Evolutionary conservation across 164 flowering plant species (phyloP).

Genomic region (Piper longum): DNA sequence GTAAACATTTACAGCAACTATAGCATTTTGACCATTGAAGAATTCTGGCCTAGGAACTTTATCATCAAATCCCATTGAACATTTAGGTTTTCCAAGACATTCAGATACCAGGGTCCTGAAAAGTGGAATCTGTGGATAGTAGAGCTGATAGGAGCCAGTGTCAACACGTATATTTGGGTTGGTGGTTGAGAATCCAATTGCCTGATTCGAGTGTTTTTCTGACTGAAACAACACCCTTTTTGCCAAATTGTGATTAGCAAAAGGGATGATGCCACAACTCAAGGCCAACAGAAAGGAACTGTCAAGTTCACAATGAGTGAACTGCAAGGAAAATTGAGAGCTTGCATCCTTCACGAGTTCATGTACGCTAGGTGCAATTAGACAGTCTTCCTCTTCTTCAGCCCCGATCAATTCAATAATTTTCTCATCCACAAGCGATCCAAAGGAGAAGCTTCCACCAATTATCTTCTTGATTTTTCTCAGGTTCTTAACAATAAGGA

Average conservation of each 20-base stretch:
- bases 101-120: slow-evolving; percentile 61
- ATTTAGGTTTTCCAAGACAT: slow-evolving; percentile 68
- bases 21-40: slow-evolving; percentile 86
- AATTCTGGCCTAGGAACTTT: slow-evolving; percentile 47
- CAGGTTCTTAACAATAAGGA: slow-evolving; percentile 59
- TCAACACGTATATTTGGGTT: slow-evolving; percentile 74
- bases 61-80: slow-evolving; percentile 17
- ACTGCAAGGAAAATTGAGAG: slow-evolving; percentile 24
- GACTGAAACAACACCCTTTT: slow-evolving; percentile 72
- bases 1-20: slow-evolving; percentile 91
- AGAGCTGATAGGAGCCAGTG: slow-evolving; percentile 63
- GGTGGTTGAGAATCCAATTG: slow-evolving; percentile 67
- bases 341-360: slow-evolving; percentile 26
- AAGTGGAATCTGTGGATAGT: slow-evolving; percentile 84
- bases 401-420: slow-evolving; percentile 67
- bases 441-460: slow-evolving; percentile 31
- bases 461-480: slow-evolving; percentile 37
- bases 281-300: slow-evolving; percentile 61
- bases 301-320: slow-evolving; percentile 83
- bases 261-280: slow-evolving; percentile 83
- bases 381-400: slow-evolving; percentile 93
- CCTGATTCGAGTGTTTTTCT: slow-evolving; percentile 88
- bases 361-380: slow-evolving; percentile 59
- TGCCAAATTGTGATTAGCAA: slow-evolving; percentile 89
- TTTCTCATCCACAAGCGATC: slow-evolving; percentile 51